Evolutionary conservation across 1,284 basidiomycete species (phyloP).

Genomic region (Ceratobasidium sp.): DNA sequence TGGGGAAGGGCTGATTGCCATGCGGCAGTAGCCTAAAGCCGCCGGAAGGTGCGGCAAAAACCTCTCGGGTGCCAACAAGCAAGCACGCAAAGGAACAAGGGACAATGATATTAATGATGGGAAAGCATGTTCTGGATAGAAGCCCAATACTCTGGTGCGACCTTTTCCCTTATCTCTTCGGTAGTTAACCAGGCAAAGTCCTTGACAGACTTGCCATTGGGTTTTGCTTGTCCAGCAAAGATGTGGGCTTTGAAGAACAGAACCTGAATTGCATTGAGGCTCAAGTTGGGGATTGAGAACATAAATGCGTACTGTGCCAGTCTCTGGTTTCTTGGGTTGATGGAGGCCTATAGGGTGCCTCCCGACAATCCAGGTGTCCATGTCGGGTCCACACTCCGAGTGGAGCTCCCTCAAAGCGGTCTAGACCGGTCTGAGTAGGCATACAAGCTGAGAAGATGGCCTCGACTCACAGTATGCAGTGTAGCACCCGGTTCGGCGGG

Average conservation of each 20-base stretch:
- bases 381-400: constrained; percentile 70
- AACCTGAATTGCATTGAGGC: constrained; percentile 46
- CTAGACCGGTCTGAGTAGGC: constrained; percentile 50
- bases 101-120: constrained; percentile 58
- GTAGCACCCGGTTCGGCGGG: constrained; percentile 67
- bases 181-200: constrained; percentile 93
- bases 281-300: background rate
- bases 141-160: constrained; percentile 74
- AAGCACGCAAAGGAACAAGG: background rate
- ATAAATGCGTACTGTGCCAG: constrained; percentile 3
- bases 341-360: constrained; percentile 75
- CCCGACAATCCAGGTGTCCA: constrained; percentile 85
- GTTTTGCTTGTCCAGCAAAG: constrained; percentile 70
- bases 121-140: constrained; percentile 81
- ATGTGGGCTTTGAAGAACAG: constrained; percentile 89
- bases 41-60: background rate
- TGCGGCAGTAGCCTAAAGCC: background rate
- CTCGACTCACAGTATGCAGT: constrained; percentile 66
- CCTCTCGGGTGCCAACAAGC: background rate
- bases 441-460: background rate
- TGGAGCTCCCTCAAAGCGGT: constrained; percentile 72
- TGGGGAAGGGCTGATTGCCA: background rate
- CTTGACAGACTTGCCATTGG: constrained; percentile 59
- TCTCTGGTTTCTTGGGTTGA: constrained; percentile 52
- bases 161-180: constrained; percentile 76